Evolutionary conservation across 2,329 filamentous ascomycete species (phyloP).

Genomic region (Penicillium sp.): DNA sequence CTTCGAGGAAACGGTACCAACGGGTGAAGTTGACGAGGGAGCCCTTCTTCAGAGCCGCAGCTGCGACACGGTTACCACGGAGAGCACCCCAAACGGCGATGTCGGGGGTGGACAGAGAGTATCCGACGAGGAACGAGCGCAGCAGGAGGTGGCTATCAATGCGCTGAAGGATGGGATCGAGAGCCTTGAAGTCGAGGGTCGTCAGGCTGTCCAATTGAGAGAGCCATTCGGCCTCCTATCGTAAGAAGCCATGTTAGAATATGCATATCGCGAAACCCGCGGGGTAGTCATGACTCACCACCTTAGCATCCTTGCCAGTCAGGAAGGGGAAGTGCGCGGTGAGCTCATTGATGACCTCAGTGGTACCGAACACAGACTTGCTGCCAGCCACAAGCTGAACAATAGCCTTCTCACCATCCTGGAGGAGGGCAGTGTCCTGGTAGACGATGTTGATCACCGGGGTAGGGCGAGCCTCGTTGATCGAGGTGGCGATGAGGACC

Average conservation of each 20-base stretch:
- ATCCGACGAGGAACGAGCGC: conserved; percentile 82
- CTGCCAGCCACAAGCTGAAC: conserved; percentile 34
- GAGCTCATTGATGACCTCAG: conserved; percentile 36
- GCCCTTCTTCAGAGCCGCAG: conserved; percentile 77
- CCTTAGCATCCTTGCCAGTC: conserved; percentile 38
- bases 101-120: conserved; percentile 74
- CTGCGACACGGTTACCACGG: conserved; percentile 79
- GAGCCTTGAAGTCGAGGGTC: conserved; percentile 75
- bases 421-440: conserved; percentile 39
- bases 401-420: conserved; percentile 36
- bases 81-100: conserved; percentile 80
- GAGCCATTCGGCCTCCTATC: conserved; percentile 56
- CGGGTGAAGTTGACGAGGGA: conserved; percentile 73
- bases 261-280: not conserved
- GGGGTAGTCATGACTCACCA: conserved; percentile 26
- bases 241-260: conserved; percentile 5
- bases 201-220: conserved; percentile 54
- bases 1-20: conserved; percentile 87
- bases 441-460: conserved; percentile 40
- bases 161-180: conserved; percentile 71
- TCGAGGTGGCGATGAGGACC: conserved; percentile 42
- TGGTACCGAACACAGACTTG: conserved; percentile 33
- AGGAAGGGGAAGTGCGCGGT: conserved; percentile 38
- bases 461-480: conserved; percentile 39
- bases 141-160: conserved; percentile 87